Evolutionary conservation across 176 grass and related monocot species (phyloP).

Genomic region (Oryza australiensis): DNA sequence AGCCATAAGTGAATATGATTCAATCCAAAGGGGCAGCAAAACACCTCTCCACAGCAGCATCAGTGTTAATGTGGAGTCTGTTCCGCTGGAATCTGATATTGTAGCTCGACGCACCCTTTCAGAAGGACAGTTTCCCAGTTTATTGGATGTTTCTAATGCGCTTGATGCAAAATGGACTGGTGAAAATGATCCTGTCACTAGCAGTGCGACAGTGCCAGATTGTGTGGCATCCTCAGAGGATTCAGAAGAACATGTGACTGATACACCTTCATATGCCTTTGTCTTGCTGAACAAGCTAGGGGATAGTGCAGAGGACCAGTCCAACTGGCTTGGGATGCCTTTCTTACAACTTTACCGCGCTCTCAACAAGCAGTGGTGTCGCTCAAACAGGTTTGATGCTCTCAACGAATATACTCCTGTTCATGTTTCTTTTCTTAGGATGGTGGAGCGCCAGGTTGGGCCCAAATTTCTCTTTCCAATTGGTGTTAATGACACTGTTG

Average conservation of each 20-base stretch:
- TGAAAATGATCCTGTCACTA: conserved; percentile 55
- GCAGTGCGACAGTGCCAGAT: conserved; percentile 48
- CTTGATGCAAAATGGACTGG: conserved; percentile 90
- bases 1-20: conserved; percentile 45
- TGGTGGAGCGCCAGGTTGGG: conserved; percentile 56
- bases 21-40: conserved; percentile 48
- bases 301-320: conserved; percentile 65
- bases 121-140: conserved; percentile 82
- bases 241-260: conserved; percentile 51
- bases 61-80: conserved; percentile 55
- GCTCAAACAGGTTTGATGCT: conserved; percentile 54
- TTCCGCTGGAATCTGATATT: conserved; percentile 61
- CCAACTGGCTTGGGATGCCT: conserved; percentile 58
- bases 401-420: conserved; percentile 58
- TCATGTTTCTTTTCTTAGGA: conserved; percentile 54
- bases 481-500: conserved; percentile 80
- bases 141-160: conserved; percentile 63
- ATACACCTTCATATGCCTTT: conserved; percentile 57
- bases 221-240: conserved; percentile 48
- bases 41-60: conserved; percentile 53
- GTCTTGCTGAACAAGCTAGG: conserved; percentile 57
- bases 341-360: conserved; percentile 67
- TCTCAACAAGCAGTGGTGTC: conserved; percentile 73
- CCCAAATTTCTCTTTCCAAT: conserved; percentile 84
- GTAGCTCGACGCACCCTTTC: conserved; percentile 74